phyloP scores from a whole-genome alignment of 257 asterid genomes.

The Schizonepeta tenuifolia region DNA sequence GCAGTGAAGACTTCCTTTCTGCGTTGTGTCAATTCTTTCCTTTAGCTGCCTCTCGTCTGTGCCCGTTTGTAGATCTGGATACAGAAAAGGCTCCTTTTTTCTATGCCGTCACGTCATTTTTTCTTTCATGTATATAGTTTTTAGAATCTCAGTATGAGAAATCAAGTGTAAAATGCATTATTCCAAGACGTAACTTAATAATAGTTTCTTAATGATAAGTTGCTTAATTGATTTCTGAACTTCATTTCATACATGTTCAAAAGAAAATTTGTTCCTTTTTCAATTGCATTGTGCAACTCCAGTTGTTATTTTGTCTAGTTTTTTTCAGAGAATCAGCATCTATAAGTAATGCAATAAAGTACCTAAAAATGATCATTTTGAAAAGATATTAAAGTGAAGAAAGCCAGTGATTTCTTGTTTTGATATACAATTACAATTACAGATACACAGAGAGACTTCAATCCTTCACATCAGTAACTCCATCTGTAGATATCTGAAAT shows the following conservation, averaged over 20 bases:
- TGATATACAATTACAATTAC: not conserved
- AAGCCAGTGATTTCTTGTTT: not conserved
- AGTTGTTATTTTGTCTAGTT: not conserved
- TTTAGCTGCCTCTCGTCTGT: not conserved
- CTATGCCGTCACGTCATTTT: not conserved
- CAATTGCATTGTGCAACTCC: not conserved
- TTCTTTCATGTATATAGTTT: constrained; percentile 20
- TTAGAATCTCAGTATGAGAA: not conserved
- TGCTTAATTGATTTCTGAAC: not conserved
- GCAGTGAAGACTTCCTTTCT: constrained; percentile 11
- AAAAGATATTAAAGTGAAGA: not conserved
- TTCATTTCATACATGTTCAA: not conserved
- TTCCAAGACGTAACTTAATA: not conserved
- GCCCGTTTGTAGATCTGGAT: constrained; percentile 26
- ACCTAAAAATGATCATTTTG: not conserved
- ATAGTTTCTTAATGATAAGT: not conserved
- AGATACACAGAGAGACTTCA: constrained; percentile 26
- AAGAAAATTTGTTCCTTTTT: not conserved
- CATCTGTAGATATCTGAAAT: constrained; percentile 81
- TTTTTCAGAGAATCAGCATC: not conserved
- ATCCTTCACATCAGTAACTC: constrained; percentile 86
- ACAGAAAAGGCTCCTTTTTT: constrained; percentile 30
- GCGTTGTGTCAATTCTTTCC: not conserved
- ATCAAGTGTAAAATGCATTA: constrained; percentile 33
- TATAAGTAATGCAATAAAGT: too few species aligned